Evolutionary conservation across 2,329 filamentous ascomycete genomes (phyloP).

Genomic region (Teratosphaeria pseudoeucalypti): DNA sequence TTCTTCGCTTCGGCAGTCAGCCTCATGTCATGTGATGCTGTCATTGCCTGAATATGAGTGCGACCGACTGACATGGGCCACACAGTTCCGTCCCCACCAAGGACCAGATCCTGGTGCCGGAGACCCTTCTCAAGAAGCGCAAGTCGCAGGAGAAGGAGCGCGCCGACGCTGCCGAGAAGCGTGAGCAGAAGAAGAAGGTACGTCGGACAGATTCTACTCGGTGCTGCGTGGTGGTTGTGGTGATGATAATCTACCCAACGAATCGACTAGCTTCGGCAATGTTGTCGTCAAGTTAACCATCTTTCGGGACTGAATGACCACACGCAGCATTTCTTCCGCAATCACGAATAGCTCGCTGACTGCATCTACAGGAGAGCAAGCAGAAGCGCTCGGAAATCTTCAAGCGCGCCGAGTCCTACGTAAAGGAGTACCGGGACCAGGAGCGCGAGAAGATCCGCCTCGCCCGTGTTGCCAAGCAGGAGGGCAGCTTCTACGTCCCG

Average conservation of each 20-base stretch:
- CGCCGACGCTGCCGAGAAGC: conserved; percentile 58
- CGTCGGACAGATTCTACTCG: conserved; percentile 31
- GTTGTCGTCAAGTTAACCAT: conserved; percentile 98
- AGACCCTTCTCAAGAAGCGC: conserved; percentile 99
- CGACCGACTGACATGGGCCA: conserved; percentile 51
- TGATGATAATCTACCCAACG: conserved; percentile 80
- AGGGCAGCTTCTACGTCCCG: conserved; percentile 87
- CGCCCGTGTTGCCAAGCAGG: conserved; percentile 75
- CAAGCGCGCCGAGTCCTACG: conserved; percentile 99
- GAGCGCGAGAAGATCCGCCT: conserved; percentile 99
- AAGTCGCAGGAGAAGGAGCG: conserved; percentile 99
- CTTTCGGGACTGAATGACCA: conserved; percentile 87
- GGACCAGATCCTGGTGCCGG: conserved; percentile 92
- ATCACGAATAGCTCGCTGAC: conserved; percentile 35
- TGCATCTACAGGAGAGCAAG: conserved; percentile 70
- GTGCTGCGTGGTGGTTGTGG: conserved; percentile 23
- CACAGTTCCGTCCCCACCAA: conserved; percentile 80
- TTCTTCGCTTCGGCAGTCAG: conserved; percentile 63
- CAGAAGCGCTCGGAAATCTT: conserved; percentile 98
- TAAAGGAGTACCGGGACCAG: conserved; percentile 96
- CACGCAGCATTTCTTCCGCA: conserved; percentile 1
- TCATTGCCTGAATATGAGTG: conserved; percentile 29
- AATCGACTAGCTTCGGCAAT: conserved; percentile 90
- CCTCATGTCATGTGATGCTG: conserved; percentile 51
- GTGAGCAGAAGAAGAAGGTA: conserved; percentile 69